phyloP scores from a whole-genome alignment of 2,329 filamentous ascomycete species.

The Ophiostoma sp. region DNA sequence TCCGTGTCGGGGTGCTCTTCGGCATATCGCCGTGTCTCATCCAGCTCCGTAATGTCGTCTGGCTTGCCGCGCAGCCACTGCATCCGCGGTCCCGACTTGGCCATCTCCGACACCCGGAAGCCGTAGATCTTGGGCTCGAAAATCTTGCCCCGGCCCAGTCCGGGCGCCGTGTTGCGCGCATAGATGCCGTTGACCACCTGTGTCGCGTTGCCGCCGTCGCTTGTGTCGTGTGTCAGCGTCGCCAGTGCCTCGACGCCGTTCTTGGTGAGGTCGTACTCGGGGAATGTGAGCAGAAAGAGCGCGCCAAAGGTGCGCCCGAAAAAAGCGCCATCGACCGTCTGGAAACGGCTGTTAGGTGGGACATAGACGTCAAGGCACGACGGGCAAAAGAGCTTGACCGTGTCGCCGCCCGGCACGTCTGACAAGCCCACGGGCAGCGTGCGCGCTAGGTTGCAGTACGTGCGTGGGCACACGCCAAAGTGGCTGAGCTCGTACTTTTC shows the following conservation, averaged over 20 bases:
- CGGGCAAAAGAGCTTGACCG: conserved; percentile 96
- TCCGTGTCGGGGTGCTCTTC: conserved; percentile 55
- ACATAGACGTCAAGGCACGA: conserved; percentile 96
- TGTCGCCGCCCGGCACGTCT: conserved; percentile 93
- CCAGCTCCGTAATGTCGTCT: conserved; percentile 70
- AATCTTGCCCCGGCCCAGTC: conserved; percentile 73
- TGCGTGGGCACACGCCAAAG: conserved; percentile 92
- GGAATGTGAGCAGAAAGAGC: conserved; percentile 97
- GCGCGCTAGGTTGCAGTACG: conserved; percentile 82
- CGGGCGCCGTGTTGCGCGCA: conserved; percentile 79
- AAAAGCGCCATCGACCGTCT: conserved; percentile 95
- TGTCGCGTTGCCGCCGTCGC: conserved; percentile 25
- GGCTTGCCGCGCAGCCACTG: conserved; percentile 90
- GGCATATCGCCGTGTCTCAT: conserved; percentile 62
- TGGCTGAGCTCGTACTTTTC: conserved; percentile 98
- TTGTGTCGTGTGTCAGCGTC: conserved; percentile 28
- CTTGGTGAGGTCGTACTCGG: conserved; percentile 83
- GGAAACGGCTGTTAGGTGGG: conserved; percentile 93
- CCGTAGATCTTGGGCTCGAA: conserved; percentile 97
- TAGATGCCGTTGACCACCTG: conserved; percentile 73
- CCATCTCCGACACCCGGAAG: conserved; percentile 87
- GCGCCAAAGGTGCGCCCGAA: conserved; percentile 97
- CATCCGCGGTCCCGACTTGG: conserved; percentile 88
- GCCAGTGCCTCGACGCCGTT: conserved; percentile 58
- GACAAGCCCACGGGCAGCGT: conserved; percentile 90